A percentile compares a stretch with the other conserved stretches of the same genome.
These are phyloP conservation scores for Ricinus communis DNA, from an alignment of 345 rosid species.

Conservation along the genomic window DNA sequence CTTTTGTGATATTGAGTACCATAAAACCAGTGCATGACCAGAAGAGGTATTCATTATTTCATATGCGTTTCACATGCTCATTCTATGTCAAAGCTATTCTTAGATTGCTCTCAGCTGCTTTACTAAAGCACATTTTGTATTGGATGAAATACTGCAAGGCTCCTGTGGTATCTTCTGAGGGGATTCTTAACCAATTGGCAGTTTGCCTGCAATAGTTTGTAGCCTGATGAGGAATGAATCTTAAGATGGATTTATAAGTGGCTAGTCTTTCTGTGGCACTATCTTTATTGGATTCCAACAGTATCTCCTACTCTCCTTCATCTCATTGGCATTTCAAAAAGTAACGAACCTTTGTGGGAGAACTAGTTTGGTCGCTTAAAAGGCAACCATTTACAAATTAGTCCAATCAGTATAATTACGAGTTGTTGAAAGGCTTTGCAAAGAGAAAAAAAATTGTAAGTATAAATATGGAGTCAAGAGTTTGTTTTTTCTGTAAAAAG, in stretches of 20 bases:
- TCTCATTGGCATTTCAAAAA: neutral
- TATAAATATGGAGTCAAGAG: no score
- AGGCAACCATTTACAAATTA: no score
- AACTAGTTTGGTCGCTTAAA: no score
- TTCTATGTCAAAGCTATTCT: no score
- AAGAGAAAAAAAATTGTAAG: no score
- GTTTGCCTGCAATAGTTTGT: no score
- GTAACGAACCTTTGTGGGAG: neutral
- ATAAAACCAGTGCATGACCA: constrained; percentile 1
- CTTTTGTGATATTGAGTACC: neutral
- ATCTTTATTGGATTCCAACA: neutral
- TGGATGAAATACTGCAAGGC: neutral
- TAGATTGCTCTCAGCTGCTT: neutral
- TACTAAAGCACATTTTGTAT: neutral
- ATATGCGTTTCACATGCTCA: no score
- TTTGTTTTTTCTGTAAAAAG: no score
- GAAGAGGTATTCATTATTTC: neutral
- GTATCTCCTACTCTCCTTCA: neutral
- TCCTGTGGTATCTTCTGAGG: neutral
- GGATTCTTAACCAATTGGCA: neutral
- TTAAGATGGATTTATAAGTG: neutral
- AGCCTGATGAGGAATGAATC: neutral
- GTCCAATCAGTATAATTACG: no score
- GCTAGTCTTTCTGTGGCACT: neutral
- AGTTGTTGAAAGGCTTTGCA: no score